Percentiles rank a stretch among this genome's conserved stretches.
phyloP scores from a whole-genome alignment of 768 basidiomycete genomes.

The Phlegmacium glaucopus region DNA sequence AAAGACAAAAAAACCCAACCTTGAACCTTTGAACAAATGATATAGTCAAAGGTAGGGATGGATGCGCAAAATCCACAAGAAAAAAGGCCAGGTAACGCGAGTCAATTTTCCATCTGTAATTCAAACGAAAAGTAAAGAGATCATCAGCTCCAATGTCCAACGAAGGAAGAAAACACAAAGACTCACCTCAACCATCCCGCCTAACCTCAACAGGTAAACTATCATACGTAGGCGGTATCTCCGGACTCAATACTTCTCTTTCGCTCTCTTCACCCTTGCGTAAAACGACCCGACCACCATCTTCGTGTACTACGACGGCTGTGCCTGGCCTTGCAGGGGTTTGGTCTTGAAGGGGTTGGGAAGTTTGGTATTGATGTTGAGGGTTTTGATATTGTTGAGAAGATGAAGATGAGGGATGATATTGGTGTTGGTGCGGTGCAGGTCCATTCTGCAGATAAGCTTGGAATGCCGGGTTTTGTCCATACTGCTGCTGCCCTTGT shows the following conservation, averaged over 20 bases:
- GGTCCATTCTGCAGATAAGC: conserved; percentile 15
- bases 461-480: background rate
- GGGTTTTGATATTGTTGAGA: background rate
- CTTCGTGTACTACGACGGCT: conserved; percentile 25
- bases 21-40: too few relatives aligned
- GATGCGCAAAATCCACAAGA: too few relatives aligned
- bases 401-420: background rate
- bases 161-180: background rate
- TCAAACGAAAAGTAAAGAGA: too few relatives aligned
- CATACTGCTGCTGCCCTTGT: background rate
- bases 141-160: background rate
- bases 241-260: conserved; percentile 8
- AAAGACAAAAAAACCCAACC: too few relatives aligned
- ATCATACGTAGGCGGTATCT: conserved; percentile 31
- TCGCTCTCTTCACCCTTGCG: conserved; percentile 6
- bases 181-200: conserved; percentile 5
- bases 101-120: too few relatives aligned
- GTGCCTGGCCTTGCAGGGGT: conserved; percentile 6
- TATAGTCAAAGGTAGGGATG: too few relatives aligned
- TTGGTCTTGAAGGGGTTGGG: background rate
- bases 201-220: conserved; percentile 13
- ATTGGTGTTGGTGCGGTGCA: background rate
- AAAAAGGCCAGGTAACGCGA: too few relatives aligned
- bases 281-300: conserved; percentile 20
- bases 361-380: background rate